Evolutionary conservation across 345 rosid species (phyloP), one percentile per base, ranked within the genome.

Genomic region (Gossypium rotundifolium): DNA sequence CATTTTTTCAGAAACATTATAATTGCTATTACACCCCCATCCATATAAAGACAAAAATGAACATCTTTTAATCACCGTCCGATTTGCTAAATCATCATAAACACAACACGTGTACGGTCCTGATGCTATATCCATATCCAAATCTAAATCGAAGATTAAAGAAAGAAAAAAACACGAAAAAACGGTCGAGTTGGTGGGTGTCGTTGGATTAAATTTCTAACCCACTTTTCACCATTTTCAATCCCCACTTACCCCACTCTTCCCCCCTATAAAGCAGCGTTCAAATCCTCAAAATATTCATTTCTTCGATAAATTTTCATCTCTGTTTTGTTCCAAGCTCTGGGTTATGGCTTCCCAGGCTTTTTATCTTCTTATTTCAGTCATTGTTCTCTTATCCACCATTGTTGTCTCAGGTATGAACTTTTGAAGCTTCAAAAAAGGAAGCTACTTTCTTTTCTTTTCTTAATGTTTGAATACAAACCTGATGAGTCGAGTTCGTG

Each of bases 321-420:
- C 9, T 27, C 11, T 2, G 9, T 17, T 27, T 12, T 17, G 42
- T 44, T 65, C 18, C 14, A 20, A 4, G 74, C 46, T 22, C 79
- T 67, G 78, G 81, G 81, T 67, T 77, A 79, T 82, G 84, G 78
- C 78, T 16, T 18, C 78, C 14, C 27, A 54, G 17, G 14, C 71
- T 46, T 52, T 65, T 51, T 71, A 77, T 48, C 74, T 20, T 59
- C 7, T 79, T 29, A 20, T 9, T 55, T 55, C 60, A 18, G 13
- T 3, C 25, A 55, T 55, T 55, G 27, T 89, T 74, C 71, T 83
- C 11, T 73, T 85, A 51, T 74, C 73, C 18, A 25, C 73, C 45
- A 51, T 69, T 7, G 58, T 77, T 3, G 10, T 75, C 23, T 85
- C 90, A 77, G 88, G 91, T 89, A 69, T 58, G 59, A 60, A 2